phyloP scores from a whole-genome alignment of 2,329 filamentous ascomycete genomes.

The Sporothrix dimorphospora region DNA sequence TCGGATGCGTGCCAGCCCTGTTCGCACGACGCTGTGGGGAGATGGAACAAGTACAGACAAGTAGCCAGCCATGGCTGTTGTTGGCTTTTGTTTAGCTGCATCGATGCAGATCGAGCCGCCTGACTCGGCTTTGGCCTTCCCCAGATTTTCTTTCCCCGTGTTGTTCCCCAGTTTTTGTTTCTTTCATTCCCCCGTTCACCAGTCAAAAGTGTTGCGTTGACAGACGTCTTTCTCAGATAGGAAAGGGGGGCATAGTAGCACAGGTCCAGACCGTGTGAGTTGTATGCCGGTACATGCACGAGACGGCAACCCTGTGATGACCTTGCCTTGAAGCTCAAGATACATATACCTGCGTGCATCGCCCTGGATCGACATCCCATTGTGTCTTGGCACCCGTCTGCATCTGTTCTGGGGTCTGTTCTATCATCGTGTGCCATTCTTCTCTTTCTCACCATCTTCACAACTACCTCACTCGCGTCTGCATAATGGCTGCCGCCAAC shows the following conservation, averaged over 20 bases:
- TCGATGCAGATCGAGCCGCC: conserved; percentile 2
- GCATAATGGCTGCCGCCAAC: background rate
- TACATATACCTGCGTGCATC: background rate
- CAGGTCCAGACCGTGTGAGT: background rate
- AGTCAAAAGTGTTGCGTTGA: background rate
- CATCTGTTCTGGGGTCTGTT: background rate
- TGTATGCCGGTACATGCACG: background rate
- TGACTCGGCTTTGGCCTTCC: background rate
- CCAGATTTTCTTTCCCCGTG: background rate
- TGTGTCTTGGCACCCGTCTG: background rate
- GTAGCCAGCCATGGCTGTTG: background rate
- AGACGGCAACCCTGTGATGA: background rate
- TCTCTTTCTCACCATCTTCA: background rate
- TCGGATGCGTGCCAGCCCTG: conserved; percentile 5
- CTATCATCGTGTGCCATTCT: no score
- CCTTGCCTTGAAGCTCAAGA: background rate
- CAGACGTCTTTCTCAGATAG: background rate
- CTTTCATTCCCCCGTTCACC: background rate
- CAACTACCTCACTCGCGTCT: background rate
- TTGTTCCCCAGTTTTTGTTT: background rate
- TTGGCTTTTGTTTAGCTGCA: background rate
- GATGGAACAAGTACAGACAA: background rate
- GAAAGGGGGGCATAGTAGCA: background rate
- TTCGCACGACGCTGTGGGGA: background rate
- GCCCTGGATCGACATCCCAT: background rate